A percentile compares a stretch with the other conserved stretches of the same genome.
These are phyloP conservation scores for Sphaerulina musiva DNA, from an alignment of 2,329 filamentous ascomycete species.

Conservation along the genomic window DNA sequence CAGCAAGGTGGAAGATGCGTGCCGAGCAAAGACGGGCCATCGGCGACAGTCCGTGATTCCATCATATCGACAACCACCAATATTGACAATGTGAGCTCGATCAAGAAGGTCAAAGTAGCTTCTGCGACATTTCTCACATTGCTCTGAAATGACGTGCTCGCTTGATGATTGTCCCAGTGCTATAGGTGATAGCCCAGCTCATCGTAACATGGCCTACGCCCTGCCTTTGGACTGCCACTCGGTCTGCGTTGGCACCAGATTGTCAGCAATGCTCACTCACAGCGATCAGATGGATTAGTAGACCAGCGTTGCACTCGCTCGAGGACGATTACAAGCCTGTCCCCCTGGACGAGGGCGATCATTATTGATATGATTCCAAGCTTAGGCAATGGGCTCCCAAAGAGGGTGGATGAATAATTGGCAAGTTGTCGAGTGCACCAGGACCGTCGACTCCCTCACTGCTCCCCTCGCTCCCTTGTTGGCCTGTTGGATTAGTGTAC, in stretches of 20 bases:
- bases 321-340: constrained; percentile 45
- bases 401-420: constrained; percentile 52
- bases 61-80: neutral
- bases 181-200: neutral
- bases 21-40: constrained; percentile 11
- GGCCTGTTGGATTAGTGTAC: constrained; percentile 36
- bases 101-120: constrained; percentile 1
- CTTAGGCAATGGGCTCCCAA: constrained; percentile 49
- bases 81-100: neutral
- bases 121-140: constrained; percentile 3
- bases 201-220: neutral
- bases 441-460: too few species aligned
- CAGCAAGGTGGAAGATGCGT: constrained; percentile 12
- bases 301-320: constrained; percentile 20
- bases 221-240: neutral
- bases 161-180: constrained; percentile 1
- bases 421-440: constrained; percentile 36
- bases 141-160: constrained; percentile 8
- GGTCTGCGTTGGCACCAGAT: neutral
- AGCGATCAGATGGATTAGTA: neutral
- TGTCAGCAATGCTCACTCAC: neutral
- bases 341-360: constrained; percentile 49
- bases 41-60: constrained; percentile 1
- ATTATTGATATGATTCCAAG: constrained; percentile 52
- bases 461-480: too few species aligned